Percentiles rank a stretch among this genome's conserved stretches.
phyloP scores from a whole-genome alignment of 129 eudicot genomes.

The Helianthus annuus region DNA sequence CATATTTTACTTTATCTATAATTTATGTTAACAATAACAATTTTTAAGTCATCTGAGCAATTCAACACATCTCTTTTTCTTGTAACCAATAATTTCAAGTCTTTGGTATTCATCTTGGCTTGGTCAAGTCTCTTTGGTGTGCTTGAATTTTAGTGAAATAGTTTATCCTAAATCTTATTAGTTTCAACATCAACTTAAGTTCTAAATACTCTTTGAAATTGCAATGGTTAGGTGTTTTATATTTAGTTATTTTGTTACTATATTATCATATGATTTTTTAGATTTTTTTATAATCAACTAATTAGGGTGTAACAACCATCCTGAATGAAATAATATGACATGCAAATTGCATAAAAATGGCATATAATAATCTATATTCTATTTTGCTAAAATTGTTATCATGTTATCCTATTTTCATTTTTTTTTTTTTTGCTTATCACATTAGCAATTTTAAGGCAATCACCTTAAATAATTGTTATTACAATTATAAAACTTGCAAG shows the following conservation, averaged over 20 bases:
- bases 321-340: background rate
- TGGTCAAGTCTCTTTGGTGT: constrained; percentile 31
- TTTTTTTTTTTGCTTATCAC: background rate
- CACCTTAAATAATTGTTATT: background rate
- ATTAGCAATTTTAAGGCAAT: no score
- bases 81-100: background rate
- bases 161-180: background rate
- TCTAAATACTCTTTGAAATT: background rate
- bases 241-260: background rate
- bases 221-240: background rate
- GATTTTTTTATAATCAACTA: background rate
- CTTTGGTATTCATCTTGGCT: constrained; percentile 22
- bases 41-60: background rate
- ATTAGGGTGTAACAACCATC: background rate
- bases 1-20: no score
- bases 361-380: background rate
- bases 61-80: background rate
- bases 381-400: background rate
- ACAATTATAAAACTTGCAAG: background rate
- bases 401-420: background rate
- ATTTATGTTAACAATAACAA: no score
- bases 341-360: background rate
- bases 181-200: background rate
- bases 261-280: background rate
- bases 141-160: constrained; percentile 28